Conservation (phyloP, 2,329 filamentous ascomycete species). For the Chalaropsis thielavioides region DNA sequence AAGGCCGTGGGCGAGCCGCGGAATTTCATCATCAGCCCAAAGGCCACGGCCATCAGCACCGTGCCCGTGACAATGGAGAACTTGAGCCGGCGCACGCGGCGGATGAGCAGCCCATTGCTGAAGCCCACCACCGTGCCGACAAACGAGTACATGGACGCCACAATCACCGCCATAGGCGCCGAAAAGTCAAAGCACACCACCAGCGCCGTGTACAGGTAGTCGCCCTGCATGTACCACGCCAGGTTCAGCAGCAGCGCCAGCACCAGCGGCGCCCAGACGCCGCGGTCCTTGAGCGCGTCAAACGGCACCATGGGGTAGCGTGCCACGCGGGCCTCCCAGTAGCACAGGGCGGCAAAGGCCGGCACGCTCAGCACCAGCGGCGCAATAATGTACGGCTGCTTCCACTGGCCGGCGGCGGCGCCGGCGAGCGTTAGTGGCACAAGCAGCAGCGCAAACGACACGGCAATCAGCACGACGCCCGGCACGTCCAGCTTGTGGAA, state of each 20-base stretch:
- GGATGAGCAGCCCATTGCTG: constrained; percentile 41
- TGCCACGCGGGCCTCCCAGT: constrained; percentile 32
- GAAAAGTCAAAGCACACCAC: constrained; percentile 46
- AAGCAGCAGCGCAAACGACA: constrained; percentile 32
- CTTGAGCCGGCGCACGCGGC: constrained; percentile 44
- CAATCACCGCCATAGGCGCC: constrained; percentile 40
- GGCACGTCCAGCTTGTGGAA: constrained; percentile 34
- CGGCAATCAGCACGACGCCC: constrained; percentile 32
- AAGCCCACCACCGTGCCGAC: constrained; percentile 42
- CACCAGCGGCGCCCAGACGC: constrained; percentile 48
- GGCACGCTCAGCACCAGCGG: constrained; percentile 32
- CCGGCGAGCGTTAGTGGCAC: constrained; percentile 33
- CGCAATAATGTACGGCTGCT: constrained; percentile 27
- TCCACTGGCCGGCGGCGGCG: constrained; percentile 28
- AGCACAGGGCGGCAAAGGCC: constrained; percentile 36
- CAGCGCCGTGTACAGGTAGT: constrained; percentile 49
- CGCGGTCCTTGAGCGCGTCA: constrained; percentile 44
- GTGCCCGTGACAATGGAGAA: constrained; percentile 48
- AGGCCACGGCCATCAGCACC: constrained; percentile 46
- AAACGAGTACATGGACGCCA: constrained; percentile 44
- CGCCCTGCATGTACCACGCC: constrained; percentile 50
- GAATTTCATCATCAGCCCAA: constrained; percentile 48
- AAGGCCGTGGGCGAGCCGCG: constrained; percentile 35
- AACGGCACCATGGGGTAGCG: constrained; percentile 45
- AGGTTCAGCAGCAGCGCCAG: constrained; percentile 43